Conservation (phyloP, 305 asterid species). For the Solanum aculeatissimum region DNA sequence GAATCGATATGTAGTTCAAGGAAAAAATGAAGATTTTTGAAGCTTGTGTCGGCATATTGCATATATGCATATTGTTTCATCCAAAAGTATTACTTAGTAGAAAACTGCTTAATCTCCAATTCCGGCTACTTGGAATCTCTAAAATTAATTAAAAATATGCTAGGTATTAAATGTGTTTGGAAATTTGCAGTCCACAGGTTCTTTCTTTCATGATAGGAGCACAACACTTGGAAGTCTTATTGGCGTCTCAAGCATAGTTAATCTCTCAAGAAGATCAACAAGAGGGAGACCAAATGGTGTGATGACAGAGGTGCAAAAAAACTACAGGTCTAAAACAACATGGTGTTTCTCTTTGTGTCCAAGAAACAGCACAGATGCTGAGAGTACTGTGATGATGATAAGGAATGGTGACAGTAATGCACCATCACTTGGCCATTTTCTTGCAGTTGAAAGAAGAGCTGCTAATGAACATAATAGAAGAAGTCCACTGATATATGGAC, state of each 20-base stretch:
- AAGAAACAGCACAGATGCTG: constrained; percentile 26
- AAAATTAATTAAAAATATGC: background rate
- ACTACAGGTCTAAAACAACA: constrained; percentile 11
- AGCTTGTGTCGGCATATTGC: background rate
- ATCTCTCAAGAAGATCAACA: constrained; percentile 32
- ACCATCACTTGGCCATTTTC: constrained; percentile 37
- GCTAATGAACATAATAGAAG: constrained; percentile 19
- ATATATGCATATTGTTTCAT: background rate
- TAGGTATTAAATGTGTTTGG: background rate
- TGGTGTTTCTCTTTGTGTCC: constrained; percentile 40
- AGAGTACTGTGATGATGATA: constrained; percentile 2
- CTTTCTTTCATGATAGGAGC: constrained; percentile 35
- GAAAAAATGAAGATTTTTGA: background rate
- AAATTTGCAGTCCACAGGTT: constrained; percentile 7
- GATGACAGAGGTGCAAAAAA: constrained; percentile 7
- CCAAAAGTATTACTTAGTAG: background rate
- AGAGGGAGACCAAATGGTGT: constrained; percentile 14
- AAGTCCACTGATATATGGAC: constrained; percentile 14
- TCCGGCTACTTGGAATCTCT: background rate
- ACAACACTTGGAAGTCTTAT: constrained; percentile 36
- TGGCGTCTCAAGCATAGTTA: constrained; percentile 22
- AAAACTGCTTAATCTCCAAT: background rate
- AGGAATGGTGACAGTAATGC: background rate
- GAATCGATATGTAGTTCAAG: background rate
- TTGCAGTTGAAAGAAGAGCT: constrained; percentile 37